Conservation (phyloP, 805 yeast genomes). For the Teunomyces kruisii region DNA sequence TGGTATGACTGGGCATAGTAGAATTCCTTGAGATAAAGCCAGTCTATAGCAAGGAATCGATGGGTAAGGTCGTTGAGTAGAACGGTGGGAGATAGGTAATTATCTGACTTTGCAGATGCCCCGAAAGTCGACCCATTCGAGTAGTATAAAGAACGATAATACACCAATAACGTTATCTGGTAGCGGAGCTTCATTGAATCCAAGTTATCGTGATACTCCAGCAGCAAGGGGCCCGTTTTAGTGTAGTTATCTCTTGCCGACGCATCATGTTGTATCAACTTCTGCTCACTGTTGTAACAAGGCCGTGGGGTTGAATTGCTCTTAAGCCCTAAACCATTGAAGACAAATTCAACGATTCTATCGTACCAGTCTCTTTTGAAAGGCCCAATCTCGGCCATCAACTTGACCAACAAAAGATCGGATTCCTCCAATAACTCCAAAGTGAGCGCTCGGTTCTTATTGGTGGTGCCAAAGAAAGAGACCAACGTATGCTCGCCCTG, state of each 20-base stretch:
- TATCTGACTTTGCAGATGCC: slow-evolving; percentile 4
- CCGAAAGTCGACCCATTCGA: slow-evolving; percentile 11
- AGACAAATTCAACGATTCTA: slow-evolving; percentile 24
- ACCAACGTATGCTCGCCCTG: neutral
- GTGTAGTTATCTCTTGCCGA: slow-evolving; percentile 10
- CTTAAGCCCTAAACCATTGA: slow-evolving; percentile 26
- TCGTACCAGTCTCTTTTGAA: slow-evolving; percentile 28
- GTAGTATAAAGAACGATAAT: slow-evolving; percentile 16
- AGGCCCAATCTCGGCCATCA: slow-evolving; percentile 23
- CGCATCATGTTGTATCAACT: slow-evolving; percentile 21
- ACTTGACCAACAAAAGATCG: slow-evolving; percentile 7
- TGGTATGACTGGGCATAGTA: slow-evolving; percentile 3
- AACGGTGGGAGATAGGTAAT: slow-evolving; percentile 7
- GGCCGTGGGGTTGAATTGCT: slow-evolving; percentile 18
- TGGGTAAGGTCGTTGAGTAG: slow-evolving; percentile 12
- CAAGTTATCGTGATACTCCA: slow-evolving; percentile 21
- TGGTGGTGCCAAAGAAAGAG: slow-evolving; percentile 1
- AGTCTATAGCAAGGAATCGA: slow-evolving; percentile 11
- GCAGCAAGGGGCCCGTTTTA: slow-evolving; percentile 2
- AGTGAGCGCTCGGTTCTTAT: neutral
- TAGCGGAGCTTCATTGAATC: slow-evolving; percentile 29
- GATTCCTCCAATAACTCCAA: slow-evolving; percentile 7
- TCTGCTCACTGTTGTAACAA: slow-evolving; percentile 25
- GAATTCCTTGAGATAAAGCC: slow-evolving; percentile 14
- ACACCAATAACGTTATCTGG: slow-evolving; percentile 16